These are phyloP conservation scores for Fusarium brevicatenulatum DNA, from an alignment of 2,329 filamentous ascomycete species.

Conservation along the genomic window DNA sequence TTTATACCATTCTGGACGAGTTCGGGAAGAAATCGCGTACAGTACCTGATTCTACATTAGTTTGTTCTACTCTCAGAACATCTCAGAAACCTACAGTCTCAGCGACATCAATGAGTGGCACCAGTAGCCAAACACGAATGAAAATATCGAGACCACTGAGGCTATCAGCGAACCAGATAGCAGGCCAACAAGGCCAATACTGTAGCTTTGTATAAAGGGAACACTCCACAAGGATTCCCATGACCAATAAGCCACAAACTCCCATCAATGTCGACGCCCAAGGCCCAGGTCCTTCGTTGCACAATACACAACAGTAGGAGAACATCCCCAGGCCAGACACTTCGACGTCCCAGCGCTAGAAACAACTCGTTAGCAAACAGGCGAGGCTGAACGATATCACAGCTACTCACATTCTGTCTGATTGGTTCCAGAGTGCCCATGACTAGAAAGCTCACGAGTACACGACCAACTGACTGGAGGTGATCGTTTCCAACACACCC, in stretches of 20 bases:
- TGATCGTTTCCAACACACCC: neutral
- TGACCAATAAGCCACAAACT: slow-evolving; percentile 6
- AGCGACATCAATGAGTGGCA: slow-evolving; percentile 37
- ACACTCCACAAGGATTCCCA: slow-evolving; percentile 8
- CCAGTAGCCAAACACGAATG: slow-evolving; percentile 33
- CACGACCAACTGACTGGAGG: slow-evolving; percentile 9
- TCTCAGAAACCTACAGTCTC: slow-evolving; percentile 34
- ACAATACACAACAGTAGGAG: slow-evolving; percentile 9
- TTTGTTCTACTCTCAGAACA: neutral
- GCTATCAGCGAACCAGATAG: slow-evolving; percentile 33
- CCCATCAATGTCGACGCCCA: slow-evolving; percentile 9
- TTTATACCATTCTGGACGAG: slow-evolving; percentile 6
- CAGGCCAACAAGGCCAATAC: slow-evolving; percentile 13
- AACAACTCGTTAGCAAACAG: neutral
- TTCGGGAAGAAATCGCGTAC: neutral
- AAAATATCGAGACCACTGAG: slow-evolving; percentile 18
- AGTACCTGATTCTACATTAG: neutral
- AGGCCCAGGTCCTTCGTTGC: slow-evolving; percentile 3
- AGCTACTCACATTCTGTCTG: slow-evolving; percentile 30
- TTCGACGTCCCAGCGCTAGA: slow-evolving; percentile 34
- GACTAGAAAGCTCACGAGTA: slow-evolving; percentile 31
- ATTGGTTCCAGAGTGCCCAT: slow-evolving; percentile 41
- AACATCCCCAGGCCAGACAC: slow-evolving; percentile 32
- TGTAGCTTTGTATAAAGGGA: slow-evolving; percentile 2
- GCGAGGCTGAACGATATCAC: neutral